Conservation (phyloP, 208 protist genomes). For the Angomonas ambiguus region DNA sequence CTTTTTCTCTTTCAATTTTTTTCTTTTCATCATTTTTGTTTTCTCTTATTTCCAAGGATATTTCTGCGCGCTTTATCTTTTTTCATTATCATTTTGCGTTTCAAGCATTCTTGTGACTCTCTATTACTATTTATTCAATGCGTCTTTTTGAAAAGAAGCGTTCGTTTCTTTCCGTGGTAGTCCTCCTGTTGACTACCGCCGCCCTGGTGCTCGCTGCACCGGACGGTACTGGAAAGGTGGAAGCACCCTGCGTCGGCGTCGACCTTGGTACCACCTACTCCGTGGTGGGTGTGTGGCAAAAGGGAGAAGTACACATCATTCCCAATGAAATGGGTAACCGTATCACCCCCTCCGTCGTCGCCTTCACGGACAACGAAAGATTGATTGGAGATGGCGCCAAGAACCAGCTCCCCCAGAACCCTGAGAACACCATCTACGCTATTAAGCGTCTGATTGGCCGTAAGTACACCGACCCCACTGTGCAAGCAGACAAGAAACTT, state of each 20-base stretch:
- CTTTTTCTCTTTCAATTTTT: too few relatives aligned
- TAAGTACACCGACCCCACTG: slow-evolving; percentile 86
- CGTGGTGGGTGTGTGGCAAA: slow-evolving; percentile 92
- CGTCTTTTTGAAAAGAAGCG: too few relatives aligned
- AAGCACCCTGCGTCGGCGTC: slow-evolving; percentile 59
- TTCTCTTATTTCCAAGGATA: too few relatives aligned
- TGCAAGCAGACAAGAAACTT: slow-evolving; percentile 95
- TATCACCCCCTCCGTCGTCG: slow-evolving; percentile 95
- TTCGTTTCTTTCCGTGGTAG: too few relatives aligned
- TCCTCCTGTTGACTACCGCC: not conserved
- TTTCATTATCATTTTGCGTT: too few relatives aligned
- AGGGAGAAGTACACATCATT: slow-evolving; percentile 91
- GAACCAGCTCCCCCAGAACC: slow-evolving; percentile 90
- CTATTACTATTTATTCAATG: too few relatives aligned
- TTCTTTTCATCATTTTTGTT: too few relatives aligned
- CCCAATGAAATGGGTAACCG: slow-evolving; percentile 91
- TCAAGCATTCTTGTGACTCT: too few relatives aligned
- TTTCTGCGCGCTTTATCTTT: too few relatives aligned
- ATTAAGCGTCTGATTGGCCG: slow-evolving; percentile 92
- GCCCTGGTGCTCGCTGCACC: not conserved
- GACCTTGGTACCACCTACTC: slow-evolving; percentile 92
- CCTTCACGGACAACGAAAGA: slow-evolving; percentile 93
- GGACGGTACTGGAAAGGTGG: not conserved
- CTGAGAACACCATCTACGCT: slow-evolving; percentile 88
- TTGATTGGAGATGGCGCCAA: slow-evolving; percentile 89